Evolutionary conservation across 208 protist species (phyloP), one percentile per base, ranked within the genome.

Genomic region (Crithidia sp.): DNA sequence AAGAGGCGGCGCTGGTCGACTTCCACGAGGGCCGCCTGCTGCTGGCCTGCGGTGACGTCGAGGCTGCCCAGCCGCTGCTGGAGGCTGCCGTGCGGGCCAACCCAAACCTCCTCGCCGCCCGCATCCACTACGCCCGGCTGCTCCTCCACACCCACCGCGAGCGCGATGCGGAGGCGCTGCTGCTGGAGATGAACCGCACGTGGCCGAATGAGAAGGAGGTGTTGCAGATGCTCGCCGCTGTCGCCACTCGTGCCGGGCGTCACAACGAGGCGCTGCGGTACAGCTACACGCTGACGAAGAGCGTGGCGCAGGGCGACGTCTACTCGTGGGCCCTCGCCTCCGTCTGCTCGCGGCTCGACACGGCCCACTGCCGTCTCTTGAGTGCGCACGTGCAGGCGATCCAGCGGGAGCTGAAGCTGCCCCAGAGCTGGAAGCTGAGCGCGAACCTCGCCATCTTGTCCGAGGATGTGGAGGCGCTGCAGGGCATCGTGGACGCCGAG

Each of bases 141-240:
- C 71, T 96, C 45, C 67, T 94, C 52, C 63, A 86, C 69, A 76
- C 76, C 7, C 78, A 83, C 50, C 76, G 74, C 39, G 70, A 88
- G 39, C 41, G 40, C n/a, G 83, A 92, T 44, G 88, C 79, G 4
- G 67, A 90, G 54, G 54, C 70, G 66, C 71, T 92, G 14, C 83
- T 96, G 60, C 69, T 67, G 13, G 80, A 81, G 60, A 74, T 94
- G 37, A 83, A 95, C 75, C 56, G 56, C 49, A 80, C 85, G 19
- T 82, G 86, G 73, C 84, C 92, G 44, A 88, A 90, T 44, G 79
- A 93, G 71, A 87, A 89, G 62, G 90, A 95, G 70, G 85, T 95
- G 55, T 74, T 95, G 77, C 83, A 91, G 83, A 83, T 96, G 56
- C 75, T 95, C n/a, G 83, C 87, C 17, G 72, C 80, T 14, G 71